Evolutionary conservation across 2,329 filamentous ascomycete species (phyloP), one percentile per base, ranked within the genome.

Genomic region (Aspergillus hortae): DNA sequence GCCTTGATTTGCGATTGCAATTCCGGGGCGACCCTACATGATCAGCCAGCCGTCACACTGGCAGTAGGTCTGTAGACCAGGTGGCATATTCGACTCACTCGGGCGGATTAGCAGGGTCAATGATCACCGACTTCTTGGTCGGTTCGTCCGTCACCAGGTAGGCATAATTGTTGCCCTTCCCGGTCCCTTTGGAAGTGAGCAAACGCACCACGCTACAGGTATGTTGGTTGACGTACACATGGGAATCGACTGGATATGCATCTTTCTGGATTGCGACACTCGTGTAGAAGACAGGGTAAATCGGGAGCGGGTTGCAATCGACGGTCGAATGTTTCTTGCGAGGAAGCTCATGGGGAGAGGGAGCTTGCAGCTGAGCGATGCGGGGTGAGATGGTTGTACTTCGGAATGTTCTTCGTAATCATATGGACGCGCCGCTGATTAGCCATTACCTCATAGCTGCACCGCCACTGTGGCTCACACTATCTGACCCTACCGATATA

Each of bases 1-100:
- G 78, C 75, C 38, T 84, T 74, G 5, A 89, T 86, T 54, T 89
- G 85, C 58, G 91, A 80, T 68, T 92, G 86, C 48, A 99, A 74
- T 9, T 80, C 77, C 11, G 84, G 83, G 3, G 81, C 69, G 4
- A 87, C 84, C 61, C 84, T 86, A 48, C 3, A 44, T 5, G 54
- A 23, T 35, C 30, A 57, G 27, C n/a, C 6, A 4, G 21, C 38
- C n/a, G 30, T 21, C 48, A 15, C 19, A 35, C 23, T 23, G 23
- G 6, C 23, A 23, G 19, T 19, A 19, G 23, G 23, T 23, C 23
- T 6, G 5, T 23, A 23, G 23, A 23, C 32, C 21, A n/a, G 6
- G 23, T 19, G 1, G 23, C n/a, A 23, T 19, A 17, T n/a, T 11
- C 10, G 48, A 67, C 74, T 48, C 65, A 79, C 77, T 80, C 77